Evolutionary conservation across 768 basidiomycete genomes (phyloP).

Genomic region (Amanita muscaria): DNA sequence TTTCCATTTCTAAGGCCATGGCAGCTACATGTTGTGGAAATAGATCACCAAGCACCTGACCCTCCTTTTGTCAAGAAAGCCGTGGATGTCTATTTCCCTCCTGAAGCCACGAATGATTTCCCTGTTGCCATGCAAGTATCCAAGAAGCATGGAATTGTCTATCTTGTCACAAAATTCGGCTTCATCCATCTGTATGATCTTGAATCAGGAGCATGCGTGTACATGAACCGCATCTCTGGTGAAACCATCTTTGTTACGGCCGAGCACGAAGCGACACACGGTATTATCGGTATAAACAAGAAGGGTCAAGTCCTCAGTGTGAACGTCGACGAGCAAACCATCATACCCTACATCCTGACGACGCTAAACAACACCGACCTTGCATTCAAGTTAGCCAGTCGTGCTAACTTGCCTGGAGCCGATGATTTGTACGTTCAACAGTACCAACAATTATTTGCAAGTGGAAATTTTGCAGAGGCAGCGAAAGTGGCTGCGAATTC

Average conservation of each 20-base stretch:
- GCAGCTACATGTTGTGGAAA: slow-evolving; percentile 96
- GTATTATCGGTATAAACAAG: slow-evolving; percentile 99
- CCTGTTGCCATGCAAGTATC: slow-evolving; percentile 99
- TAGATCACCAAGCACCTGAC: slow-evolving; percentile 90
- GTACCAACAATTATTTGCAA: slow-evolving; percentile 84
- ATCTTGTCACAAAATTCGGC: slow-evolving; percentile 96
- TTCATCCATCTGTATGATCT: slow-evolving; percentile 99
- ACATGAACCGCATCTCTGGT: slow-evolving; percentile 99
- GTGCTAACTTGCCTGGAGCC: slow-evolving; percentile 93
- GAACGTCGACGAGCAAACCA: slow-evolving; percentile 91
- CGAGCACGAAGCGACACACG: slow-evolving; percentile 87
- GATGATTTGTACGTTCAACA: slow-evolving; percentile 95
- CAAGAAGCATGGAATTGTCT: slow-evolving; percentile 92
- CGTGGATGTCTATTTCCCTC: slow-evolving; percentile 98
- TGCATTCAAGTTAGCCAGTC: slow-evolving; percentile 94
- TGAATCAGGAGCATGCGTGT: slow-evolving; percentile 93
- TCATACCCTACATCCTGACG: slow-evolving; percentile 89
- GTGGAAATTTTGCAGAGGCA: slow-evolving; percentile 85
- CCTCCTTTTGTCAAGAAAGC: slow-evolving; percentile 95
- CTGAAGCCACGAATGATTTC: slow-evolving; percentile 97
- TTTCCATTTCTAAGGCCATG: slow-evolving; percentile 9
- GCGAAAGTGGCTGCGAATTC: slow-evolving; percentile 98
- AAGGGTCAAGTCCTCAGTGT: slow-evolving; percentile 98
- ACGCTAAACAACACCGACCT: slow-evolving; percentile 96
- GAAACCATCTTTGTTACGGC: slow-evolving; percentile 99